A percentile compares a stretch with the other conserved stretches of the same genome.
These are phyloP conservation scores for Hypoxylon sp. DNA, from an alignment of 2,329 filamentous ascomycete species.

Conservation along the genomic window DNA sequence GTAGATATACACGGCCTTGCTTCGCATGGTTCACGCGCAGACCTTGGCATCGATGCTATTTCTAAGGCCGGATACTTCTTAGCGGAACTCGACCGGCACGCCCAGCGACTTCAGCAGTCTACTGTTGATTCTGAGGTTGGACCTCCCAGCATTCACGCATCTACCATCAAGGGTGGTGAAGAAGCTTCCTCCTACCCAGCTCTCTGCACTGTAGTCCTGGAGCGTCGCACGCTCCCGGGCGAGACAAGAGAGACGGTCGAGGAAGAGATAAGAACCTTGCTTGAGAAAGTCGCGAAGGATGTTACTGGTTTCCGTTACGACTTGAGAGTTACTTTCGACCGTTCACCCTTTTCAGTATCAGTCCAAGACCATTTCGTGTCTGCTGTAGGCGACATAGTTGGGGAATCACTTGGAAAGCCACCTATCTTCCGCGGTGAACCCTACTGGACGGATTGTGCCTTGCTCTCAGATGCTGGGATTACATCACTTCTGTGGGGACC, in stretches of 20 bases:
- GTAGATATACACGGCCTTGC: constrained; percentile 54
- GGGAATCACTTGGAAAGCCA: constrained; percentile 40
- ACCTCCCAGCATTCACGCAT: constrained; percentile 56
- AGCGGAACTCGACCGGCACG: constrained; percentile 54
- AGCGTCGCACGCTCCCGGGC: constrained; percentile 57
- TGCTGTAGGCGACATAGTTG: constrained; percentile 44
- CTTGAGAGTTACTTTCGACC: constrained; percentile 52
- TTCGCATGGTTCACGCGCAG: constrained; percentile 53
- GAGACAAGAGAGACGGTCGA: constrained; percentile 52
- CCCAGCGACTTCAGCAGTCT: constrained; percentile 43
- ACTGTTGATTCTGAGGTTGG: constrained; percentile 48
- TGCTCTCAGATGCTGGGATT: constrained; percentile 52
- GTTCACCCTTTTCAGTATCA: constrained; percentile 53
- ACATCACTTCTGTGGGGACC: constrained; percentile 54
- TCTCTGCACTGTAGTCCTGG: constrained; percentile 57
- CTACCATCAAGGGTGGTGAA: constrained; percentile 59
- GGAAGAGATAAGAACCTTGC: constrained; percentile 45
- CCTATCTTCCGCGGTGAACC: constrained; percentile 44
- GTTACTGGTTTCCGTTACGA: constrained; percentile 52
- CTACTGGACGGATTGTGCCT: constrained; percentile 62
- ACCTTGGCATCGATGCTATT: constrained; percentile 61
- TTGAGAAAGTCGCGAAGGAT: not conserved
- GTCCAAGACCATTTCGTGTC: constrained; percentile 52
- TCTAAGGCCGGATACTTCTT: constrained; percentile 57
- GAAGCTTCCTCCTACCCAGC: constrained; percentile 61